These are phyloP conservation scores for Mycosarcoma mackinlayi DNA, from an alignment of 1,284 basidiomycete genomes.

Conservation along the genomic window DNA sequence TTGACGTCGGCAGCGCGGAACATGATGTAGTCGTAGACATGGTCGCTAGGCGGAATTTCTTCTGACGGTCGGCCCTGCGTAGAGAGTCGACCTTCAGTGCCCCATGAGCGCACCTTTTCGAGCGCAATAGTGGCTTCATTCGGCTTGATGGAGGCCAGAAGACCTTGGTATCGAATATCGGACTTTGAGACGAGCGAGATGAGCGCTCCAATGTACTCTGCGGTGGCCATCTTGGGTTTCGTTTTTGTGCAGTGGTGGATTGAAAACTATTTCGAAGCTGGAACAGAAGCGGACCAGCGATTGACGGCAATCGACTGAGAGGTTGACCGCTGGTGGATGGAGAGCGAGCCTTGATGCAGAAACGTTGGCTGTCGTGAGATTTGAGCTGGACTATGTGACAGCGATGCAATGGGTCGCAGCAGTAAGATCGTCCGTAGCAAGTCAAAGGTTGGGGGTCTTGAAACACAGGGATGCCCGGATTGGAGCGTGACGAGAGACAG, in stretches of 20 bases:
- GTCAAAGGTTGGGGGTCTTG: too few species aligned
- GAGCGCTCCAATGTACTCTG: constrained; percentile 66
- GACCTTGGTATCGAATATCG: constrained; percentile 88
- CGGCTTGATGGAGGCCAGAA: constrained; percentile 84
- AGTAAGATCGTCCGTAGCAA: too few species aligned
- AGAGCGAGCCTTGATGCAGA: too few species aligned
- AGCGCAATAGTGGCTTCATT: constrained; percentile 84
- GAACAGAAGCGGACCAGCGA: neutral
- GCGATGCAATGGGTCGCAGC: too few species aligned
- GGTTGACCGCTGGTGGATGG: too few species aligned
- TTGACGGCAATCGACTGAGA: neutral
- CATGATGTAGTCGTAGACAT: constrained; percentile 72
- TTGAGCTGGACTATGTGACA: too few species aligned
- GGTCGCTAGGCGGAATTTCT: constrained; percentile 68
- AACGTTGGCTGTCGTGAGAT: too few species aligned
- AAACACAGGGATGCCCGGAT: too few species aligned
- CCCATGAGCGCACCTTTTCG: constrained; percentile 88
- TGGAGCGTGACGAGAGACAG: too few species aligned
- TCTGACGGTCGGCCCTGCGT: constrained; percentile 70
- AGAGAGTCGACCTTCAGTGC: constrained; percentile 80
- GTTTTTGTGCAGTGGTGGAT: too few species aligned
- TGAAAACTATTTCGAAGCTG: too few species aligned
- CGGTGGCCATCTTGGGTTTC: constrained; percentile 48
- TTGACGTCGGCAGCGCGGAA: constrained; percentile 69
- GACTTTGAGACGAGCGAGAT: constrained; percentile 89